These are phyloP conservation scores for Phytopythium kandeliae DNA, from an alignment of 352 stramenopile species.

Conservation along the genomic window DNA sequence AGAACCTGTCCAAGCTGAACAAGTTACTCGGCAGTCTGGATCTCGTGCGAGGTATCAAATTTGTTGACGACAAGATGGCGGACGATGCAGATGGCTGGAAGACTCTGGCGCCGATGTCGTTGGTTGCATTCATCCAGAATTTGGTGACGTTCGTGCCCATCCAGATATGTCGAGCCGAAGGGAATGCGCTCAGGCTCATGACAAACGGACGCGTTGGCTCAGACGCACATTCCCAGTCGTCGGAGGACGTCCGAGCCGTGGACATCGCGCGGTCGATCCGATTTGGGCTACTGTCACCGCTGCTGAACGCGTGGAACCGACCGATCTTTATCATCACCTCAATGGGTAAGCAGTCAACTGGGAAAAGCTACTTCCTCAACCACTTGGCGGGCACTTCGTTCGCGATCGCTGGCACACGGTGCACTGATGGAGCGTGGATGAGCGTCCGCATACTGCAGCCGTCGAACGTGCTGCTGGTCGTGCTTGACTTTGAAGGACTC, in stretches of 20 bases:
- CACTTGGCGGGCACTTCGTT: conserved; percentile 62
- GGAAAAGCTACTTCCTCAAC: conserved; percentile 76
- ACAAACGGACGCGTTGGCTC: conserved; percentile 21
- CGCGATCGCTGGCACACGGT: conserved; percentile 33
- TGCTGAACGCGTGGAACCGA: conserved; percentile 24
- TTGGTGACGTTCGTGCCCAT: conserved; percentile 59
- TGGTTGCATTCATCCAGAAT: conserved; percentile 13
- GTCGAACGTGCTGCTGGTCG: conserved; percentile 36
- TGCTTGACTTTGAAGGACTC: conserved; percentile 73
- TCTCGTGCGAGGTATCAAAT: not conserved
- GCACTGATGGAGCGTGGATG: conserved; percentile 36
- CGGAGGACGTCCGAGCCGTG: conserved; percentile 15
- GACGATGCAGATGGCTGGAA: not conserved
- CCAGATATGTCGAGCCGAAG: conserved; percentile 63
- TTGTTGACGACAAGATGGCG: not conserved
- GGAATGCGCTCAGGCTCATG: conserved; percentile 45
- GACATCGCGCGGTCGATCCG: conserved; percentile 41
- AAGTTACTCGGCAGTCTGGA: conserved; percentile 17
- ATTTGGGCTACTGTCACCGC: conserved; percentile 25
- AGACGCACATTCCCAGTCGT: conserved; percentile 6
- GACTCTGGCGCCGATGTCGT: not conserved
- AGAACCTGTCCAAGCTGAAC: conserved; percentile 34
- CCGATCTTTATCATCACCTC: conserved; percentile 22
- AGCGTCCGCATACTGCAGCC: conserved; percentile 17
- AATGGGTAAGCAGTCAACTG: conserved; percentile 58